Evolutionary conservation across 1,284 basidiomycete genomes (phyloP).

Genomic region (Naganishia liquefaciens): DNA sequence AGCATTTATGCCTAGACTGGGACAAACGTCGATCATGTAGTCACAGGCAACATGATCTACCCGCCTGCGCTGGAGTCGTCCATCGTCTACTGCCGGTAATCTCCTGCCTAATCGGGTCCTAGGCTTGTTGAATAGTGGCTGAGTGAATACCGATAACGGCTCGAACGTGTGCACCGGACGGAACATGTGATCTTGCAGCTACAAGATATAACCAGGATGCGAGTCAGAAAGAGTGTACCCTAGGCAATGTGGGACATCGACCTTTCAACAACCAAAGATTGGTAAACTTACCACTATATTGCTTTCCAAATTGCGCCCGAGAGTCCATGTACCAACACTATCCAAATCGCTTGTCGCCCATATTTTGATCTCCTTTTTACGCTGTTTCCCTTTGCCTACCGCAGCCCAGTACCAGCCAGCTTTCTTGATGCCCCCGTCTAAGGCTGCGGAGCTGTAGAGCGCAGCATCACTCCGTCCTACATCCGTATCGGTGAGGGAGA

Average conservation of each 20-base stretch:
- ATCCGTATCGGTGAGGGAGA: conserved; percentile 53
- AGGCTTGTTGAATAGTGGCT: conserved; percentile 9
- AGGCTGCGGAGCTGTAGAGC: conserved; percentile 49
- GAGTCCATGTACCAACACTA: conserved; percentile 45
- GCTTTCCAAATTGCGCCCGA: conserved; percentile 39
- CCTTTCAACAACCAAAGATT: conserved; percentile 6
- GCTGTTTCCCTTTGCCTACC: not conserved
- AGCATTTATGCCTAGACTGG: conserved; percentile 44
- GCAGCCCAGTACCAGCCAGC: conserved; percentile 32
- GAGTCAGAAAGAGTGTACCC: not conserved
- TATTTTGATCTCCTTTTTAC: conserved; percentile 39
- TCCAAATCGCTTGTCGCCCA: conserved; percentile 55
- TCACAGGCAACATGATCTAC: conserved; percentile 40
- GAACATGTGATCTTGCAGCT: conserved; percentile 41
- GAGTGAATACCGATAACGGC: conserved; percentile 38
- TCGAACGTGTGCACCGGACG: conserved; percentile 41
- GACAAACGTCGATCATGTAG: conserved; percentile 50
- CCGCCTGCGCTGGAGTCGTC: conserved; percentile 31
- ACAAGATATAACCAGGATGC: conserved; percentile 1
- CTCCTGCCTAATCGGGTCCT: conserved; percentile 8
- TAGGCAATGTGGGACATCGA: not conserved
- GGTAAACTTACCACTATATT: conserved; percentile 42
- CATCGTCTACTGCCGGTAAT: conserved; percentile 10
- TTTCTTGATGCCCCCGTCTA: conserved; percentile 50
- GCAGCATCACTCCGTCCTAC: conserved; percentile 57